Conservation (phyloP, 2,329 filamentous ascomycete species). For the Arthrobotrys entomopaga region DNA sequence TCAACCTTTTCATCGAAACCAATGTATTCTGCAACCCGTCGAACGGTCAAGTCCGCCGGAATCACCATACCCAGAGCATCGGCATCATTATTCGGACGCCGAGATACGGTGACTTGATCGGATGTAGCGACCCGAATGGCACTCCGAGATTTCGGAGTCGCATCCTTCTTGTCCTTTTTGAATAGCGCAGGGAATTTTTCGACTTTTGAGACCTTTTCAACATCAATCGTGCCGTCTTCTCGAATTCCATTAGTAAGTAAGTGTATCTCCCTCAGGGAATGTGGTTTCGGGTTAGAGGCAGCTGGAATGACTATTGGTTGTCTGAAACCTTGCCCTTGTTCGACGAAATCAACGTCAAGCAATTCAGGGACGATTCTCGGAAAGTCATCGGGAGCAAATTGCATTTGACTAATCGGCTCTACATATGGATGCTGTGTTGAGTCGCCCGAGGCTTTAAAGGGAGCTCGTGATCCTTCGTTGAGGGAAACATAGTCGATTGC, state of each 20-base stretch:
- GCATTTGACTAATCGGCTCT: slow-evolving; percentile 71
- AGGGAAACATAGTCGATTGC: slow-evolving; percentile 75
- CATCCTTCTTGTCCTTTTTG: slow-evolving; percentile 54
- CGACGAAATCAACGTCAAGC: slow-evolving; percentile 72
- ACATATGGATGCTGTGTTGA: slow-evolving; percentile 75
- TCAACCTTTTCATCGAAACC: slow-evolving; percentile 72
- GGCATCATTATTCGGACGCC: slow-evolving; percentile 65
- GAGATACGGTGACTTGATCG: slow-evolving; percentile 62
- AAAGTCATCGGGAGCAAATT: slow-evolving; percentile 71
- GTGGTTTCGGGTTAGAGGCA: slow-evolving; percentile 69
- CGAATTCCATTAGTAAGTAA: slow-evolving; percentile 44
- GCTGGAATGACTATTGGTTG: slow-evolving; percentile 75
- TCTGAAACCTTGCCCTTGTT: slow-evolving; percentile 70
- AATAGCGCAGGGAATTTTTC: slow-evolving; percentile 46
- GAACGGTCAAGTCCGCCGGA: slow-evolving; percentile 72
- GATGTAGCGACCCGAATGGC: slow-evolving; percentile 64
- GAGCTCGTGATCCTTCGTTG: slow-evolving; percentile 68
- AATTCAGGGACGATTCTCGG: slow-evolving; percentile 73
- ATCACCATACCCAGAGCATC: slow-evolving; percentile 76
- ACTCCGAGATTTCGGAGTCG: slow-evolving; percentile 57
- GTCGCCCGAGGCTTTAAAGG: slow-evolving; percentile 73
- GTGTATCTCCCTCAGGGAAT: slow-evolving; percentile 56
- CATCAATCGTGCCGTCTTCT: slow-evolving; percentile 47
- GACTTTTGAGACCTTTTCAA: slow-evolving; percentile 40
- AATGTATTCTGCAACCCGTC: slow-evolving; percentile 72